Percentiles rank a stretch among this genome's conserved stretches.
phyloP scores from a whole-genome alignment of 2,329 filamentous ascomycete species.

The Ilyonectria mors-panacis region DNA sequence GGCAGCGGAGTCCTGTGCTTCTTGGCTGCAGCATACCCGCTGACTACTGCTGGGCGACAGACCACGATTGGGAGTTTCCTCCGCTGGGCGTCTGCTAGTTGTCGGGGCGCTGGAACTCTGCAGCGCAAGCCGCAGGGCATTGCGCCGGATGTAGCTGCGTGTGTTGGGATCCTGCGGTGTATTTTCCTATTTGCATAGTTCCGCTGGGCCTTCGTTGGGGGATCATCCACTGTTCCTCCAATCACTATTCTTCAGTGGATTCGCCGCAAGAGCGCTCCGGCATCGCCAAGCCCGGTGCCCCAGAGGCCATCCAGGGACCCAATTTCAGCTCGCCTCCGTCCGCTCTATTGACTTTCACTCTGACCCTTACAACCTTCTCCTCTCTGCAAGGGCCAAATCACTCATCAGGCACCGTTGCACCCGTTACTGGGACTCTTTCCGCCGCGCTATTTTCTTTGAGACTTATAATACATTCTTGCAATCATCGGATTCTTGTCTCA shows the following conservation, averaged over 20 bases:
- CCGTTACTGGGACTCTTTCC: background rate
- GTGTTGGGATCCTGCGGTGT: constrained; percentile 5
- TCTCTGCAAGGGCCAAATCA: constrained; percentile 11
- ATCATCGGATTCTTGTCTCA: background rate
- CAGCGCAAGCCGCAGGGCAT: background rate
- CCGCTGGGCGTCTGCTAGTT: background rate
- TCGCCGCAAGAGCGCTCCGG: constrained; percentile 2
- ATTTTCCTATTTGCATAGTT: constrained; percentile 18
- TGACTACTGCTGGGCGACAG: constrained; percentile 9
- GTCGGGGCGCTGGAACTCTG: background rate
- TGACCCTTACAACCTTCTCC: constrained; percentile 8
- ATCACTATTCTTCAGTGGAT: constrained; percentile 25
- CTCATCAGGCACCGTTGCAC: constrained; percentile 14
- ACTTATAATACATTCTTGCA: constrained; percentile 1
- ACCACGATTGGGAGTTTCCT: constrained; percentile 2
- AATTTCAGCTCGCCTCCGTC: constrained; percentile 26
- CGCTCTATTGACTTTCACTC: constrained; percentile 11
- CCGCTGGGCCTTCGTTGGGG: constrained; percentile 16
- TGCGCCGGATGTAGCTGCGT: background rate
- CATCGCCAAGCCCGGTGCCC: constrained; percentile 23
- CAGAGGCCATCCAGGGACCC: constrained; percentile 22
- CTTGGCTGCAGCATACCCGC: constrained; percentile 7
- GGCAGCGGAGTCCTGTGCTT: background rate
- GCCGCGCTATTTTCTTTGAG: background rate
- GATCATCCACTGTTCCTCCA: constrained; percentile 20